phyloP scores from a whole-genome alignment of 257 asterid species.

The Solanum chiquidenum region DNA sequence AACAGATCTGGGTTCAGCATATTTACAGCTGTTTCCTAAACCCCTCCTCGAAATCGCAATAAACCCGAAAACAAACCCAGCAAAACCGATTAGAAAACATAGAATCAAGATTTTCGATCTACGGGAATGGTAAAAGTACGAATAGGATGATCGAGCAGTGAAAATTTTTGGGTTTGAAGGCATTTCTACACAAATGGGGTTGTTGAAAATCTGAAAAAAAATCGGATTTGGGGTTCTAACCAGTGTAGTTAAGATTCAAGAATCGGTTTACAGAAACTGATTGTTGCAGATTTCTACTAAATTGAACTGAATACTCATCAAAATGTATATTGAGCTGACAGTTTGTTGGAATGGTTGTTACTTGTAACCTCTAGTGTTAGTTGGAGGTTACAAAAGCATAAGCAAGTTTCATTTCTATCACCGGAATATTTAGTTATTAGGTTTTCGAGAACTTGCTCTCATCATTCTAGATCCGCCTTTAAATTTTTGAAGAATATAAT shows the following conservation, averaged over 20 bases:
- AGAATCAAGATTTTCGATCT: conserved; percentile 42
- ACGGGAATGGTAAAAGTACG: conserved; percentile 5
- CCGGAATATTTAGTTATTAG: too few relatives aligned
- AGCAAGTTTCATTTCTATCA: neutral
- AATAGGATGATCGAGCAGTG: conserved; percentile 42
- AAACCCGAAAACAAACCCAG: conserved; percentile 46
- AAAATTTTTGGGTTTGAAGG: conserved; percentile 72
- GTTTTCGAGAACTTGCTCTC: neutral
- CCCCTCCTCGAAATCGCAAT: conserved; percentile 31
- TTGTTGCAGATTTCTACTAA: neutral
- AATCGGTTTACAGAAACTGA: neutral
- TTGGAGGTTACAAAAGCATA: neutral
- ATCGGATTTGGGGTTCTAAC: too few relatives aligned
- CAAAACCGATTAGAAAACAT: conserved; percentile 34
- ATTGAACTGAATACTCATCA: neutral
- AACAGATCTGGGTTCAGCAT: neutral
- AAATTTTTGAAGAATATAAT: too few relatives aligned
- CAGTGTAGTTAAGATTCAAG: neutral
- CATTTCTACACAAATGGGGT: conserved; percentile 16
- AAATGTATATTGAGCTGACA: neutral
- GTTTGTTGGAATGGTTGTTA: neutral
- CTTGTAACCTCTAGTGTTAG: neutral
- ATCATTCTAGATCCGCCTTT: neutral
- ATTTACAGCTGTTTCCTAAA: conserved; percentile 7
- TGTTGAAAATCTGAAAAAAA: neutral